Conservation (phyloP, 2,329 filamentous ascomycete genomes). For the Cladosporium phlei region DNA sequence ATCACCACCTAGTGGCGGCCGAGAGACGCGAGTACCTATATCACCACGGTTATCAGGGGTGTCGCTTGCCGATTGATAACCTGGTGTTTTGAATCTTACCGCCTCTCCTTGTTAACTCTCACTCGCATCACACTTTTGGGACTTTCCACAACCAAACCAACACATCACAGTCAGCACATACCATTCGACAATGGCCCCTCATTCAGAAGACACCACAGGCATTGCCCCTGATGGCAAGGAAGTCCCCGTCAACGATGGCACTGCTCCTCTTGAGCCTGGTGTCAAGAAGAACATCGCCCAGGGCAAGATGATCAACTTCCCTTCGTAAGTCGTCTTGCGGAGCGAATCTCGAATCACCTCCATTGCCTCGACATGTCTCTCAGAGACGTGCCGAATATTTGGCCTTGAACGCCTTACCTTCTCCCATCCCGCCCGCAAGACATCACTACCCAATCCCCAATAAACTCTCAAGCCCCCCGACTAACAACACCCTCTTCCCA, state of each 20-base stretch:
- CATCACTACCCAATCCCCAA: not conserved
- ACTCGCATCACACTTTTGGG: no score
- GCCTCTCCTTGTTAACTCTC: no score
- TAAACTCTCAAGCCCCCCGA: not conserved
- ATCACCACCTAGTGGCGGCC: no score
- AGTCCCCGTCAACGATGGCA: conserved; percentile 27
- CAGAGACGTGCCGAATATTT: no score
- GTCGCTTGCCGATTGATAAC: not conserved
- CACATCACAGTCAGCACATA: not conserved
- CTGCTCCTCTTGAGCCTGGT: conserved; percentile 30
- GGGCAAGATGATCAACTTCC: conserved; percentile 28
- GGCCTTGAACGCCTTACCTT: no score
- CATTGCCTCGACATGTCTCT: no score
- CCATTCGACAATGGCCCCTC: conserved; percentile 28
- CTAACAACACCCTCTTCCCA: not conserved
- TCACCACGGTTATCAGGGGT: not conserved
- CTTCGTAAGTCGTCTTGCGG: conserved; percentile 19
- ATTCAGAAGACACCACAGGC: conserved; percentile 25
- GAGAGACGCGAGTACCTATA: no score
- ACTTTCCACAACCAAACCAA: no score
- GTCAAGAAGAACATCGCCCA: conserved; percentile 30
- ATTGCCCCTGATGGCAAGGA: conserved; percentile 24
- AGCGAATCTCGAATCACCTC: no score
- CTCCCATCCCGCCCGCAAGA: no score
- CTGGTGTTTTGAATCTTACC: no score